Conservation (phyloP, 2,329 filamentous ascomycete genomes). For the Colletotrichum tanaceti region DNA sequence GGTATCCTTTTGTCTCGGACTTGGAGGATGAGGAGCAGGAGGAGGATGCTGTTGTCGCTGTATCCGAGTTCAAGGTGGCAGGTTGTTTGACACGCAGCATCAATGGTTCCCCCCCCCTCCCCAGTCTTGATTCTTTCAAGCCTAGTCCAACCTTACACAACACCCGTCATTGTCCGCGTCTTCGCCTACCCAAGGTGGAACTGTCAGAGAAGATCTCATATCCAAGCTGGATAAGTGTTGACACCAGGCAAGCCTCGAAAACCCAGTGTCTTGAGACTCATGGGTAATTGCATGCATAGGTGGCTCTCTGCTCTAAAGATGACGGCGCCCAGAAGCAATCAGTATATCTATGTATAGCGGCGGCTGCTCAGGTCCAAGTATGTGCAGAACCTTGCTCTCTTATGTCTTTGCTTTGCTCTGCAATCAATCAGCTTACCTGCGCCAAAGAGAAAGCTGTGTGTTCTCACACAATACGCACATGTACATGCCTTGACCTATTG, state of each 20-base stretch:
- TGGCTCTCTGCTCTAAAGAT: conserved; percentile 5
- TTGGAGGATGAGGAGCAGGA: not conserved
- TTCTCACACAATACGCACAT: not conserved
- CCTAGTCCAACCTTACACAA: conserved; percentile 47
- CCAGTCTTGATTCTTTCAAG: conserved; percentile 13
- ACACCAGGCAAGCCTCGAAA: conserved; percentile 31
- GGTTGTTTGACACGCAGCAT: not conserved
- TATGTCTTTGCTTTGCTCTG: conserved; percentile 2
- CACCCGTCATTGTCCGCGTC: conserved; percentile 52
- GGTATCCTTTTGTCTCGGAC: not conserved
- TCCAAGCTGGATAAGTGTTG: no score
- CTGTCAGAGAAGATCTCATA: conserved; percentile 50
- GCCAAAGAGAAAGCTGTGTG: not conserved
- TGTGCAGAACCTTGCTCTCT: not conserved
- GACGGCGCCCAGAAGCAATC: not conserved
- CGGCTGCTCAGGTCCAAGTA: not conserved
- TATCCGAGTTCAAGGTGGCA: not conserved
- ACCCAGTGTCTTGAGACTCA: conserved; percentile 36
- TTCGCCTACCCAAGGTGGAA: conserved; percentile 46
- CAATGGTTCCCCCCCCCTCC: conserved; percentile 8
- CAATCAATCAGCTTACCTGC: not conserved
- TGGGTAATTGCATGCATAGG: conserved; percentile 42
- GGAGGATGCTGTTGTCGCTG: not conserved
- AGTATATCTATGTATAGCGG: conserved; percentile 29
- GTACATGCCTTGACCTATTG: not conserved